phyloP scores from a whole-genome alignment of 108 stramenopile species.

The Skeletonema costatum region DNA sequence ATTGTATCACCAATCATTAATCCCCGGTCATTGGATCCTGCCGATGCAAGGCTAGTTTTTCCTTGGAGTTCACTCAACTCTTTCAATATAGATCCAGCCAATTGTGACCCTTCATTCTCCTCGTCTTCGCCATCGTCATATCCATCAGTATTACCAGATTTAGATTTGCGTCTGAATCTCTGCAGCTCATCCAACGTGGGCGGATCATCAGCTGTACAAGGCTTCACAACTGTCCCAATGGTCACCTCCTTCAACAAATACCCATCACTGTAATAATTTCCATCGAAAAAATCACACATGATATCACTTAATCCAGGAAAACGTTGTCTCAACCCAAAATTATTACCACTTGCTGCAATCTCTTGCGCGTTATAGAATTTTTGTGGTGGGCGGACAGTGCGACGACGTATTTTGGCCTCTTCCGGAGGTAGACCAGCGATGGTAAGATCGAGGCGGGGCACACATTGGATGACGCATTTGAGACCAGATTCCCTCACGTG shows the following conservation, averaged over 20 bases:
- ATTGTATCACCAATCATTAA: slow-evolving; percentile 93
- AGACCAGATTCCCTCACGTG: slow-evolving; percentile 90
- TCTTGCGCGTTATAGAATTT: slow-evolving; percentile 93
- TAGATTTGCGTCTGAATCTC: slow-evolving; percentile 76
- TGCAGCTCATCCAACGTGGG: slow-evolving; percentile 96
- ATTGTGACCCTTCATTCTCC: slow-evolving; percentile 85
- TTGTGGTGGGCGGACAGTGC: slow-evolving; percentile 88
- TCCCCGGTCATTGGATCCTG: slow-evolving; percentile 54
- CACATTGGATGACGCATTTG: slow-evolving; percentile 90
- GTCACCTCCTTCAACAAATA: slow-evolving; percentile 95
- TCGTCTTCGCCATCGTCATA: slow-evolving; percentile 71
- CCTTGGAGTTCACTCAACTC: slow-evolving; percentile 88
- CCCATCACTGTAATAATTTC: slow-evolving; percentile 92
- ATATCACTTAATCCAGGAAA: slow-evolving; percentile 77
- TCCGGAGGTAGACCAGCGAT: slow-evolving; percentile 75
- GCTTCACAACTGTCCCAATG: slow-evolving; percentile 88
- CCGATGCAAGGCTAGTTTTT: slow-evolving; percentile 64
- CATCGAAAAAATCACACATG: slow-evolving; percentile 87
- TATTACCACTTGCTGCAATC: slow-evolving; percentile 73
- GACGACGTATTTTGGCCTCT: slow-evolving; percentile 78
- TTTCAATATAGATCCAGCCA: slow-evolving; percentile 80
- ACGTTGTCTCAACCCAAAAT: slow-evolving; percentile 60
- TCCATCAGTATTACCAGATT: slow-evolving; percentile 54
- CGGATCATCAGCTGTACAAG: slow-evolving; percentile 82
- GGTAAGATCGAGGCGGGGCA: slow-evolving; percentile 92